These are phyloP conservation scores for Entophlyctis helioformis DNA, from an alignment of 192 early-diverging fungal species.

Conservation along the genomic window DNA sequence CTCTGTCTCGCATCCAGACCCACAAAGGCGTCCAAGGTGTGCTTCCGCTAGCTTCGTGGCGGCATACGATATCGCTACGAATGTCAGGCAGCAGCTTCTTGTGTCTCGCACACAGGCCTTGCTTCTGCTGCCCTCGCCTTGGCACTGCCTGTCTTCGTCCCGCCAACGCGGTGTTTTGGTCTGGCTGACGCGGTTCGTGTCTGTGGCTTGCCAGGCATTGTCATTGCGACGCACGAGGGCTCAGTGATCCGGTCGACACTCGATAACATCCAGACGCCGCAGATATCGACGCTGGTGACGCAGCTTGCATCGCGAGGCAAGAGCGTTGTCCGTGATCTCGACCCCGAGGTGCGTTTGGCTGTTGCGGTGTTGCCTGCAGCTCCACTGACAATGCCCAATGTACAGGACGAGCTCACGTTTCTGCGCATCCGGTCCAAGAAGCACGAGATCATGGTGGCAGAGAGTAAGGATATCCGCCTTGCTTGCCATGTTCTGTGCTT, in stretches of 20 bases:
- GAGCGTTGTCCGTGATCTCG: slow-evolving; percentile 37
- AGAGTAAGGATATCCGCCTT: slow-evolving; percentile 11
- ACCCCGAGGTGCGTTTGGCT: slow-evolving; percentile 33
- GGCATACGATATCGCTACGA: too few species aligned
- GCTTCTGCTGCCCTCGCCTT: not conserved
- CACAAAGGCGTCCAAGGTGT: slow-evolving; percentile 46
- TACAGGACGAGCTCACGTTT: slow-evolving; percentile 25
- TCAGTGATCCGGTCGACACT: slow-evolving; percentile 37
- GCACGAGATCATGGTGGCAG: slow-evolving; percentile 31
- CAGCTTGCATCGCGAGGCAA: slow-evolving; percentile 29
- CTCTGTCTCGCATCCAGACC: slow-evolving; percentile 31
- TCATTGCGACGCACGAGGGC: slow-evolving; percentile 41
- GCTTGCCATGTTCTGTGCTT: not conserved
- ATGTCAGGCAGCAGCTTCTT: too few species aligned
- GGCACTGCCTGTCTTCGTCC: not conserved
- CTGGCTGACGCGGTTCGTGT: not conserved
- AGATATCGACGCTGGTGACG: slow-evolving; percentile 42
- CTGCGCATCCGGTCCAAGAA: slow-evolving; percentile 22
- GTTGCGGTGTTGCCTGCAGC: too few species aligned
- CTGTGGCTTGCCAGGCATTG: slow-evolving; percentile 16
- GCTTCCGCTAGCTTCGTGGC: not conserved
- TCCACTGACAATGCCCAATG: too few species aligned
- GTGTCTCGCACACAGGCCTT: not conserved
- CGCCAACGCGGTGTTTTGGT: too few species aligned
- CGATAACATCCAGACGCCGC: slow-evolving; percentile 51